Percentiles rank a stretch among this genome's conserved stretches.
Conservation (phyloP, 1,284 basidiomycete species). For the Trichosporon sp. region DNA sequence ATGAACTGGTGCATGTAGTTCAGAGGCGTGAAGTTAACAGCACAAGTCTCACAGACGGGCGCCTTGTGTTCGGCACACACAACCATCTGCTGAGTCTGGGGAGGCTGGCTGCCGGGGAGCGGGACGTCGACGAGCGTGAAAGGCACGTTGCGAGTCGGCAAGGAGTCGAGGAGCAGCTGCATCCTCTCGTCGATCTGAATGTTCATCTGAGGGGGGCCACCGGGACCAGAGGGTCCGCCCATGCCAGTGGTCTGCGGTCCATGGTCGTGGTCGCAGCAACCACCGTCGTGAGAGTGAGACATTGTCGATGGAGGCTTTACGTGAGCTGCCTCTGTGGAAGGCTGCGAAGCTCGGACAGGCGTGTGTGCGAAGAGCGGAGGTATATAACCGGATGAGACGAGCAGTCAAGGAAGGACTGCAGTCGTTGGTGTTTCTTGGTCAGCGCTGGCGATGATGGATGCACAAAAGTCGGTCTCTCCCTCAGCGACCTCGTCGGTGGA, state of each 20-base stretch:
- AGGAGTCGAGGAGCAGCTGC: conserved; percentile 49
- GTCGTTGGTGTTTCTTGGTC: not conserved
- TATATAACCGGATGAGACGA: not conserved
- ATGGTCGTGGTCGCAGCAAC: conserved; percentile 23
- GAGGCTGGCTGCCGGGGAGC: conserved; percentile 42
- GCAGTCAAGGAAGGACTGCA: not conserved
- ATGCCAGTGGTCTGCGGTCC: conserved; percentile 20
- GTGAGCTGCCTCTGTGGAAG: not conserved
- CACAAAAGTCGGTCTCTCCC: not conserved
- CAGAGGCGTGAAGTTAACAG: conserved; percentile 68
- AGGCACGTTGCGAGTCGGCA: conserved; percentile 44
- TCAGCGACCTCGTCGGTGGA: not conserved
- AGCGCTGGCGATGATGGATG: not conserved
- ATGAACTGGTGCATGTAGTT: conserved; percentile 73
- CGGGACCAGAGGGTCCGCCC: conserved; percentile 20
- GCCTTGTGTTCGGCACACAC: conserved; percentile 67
- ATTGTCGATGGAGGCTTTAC: not conserved
- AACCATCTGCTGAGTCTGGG: conserved; percentile 40
- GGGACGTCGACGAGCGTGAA: conserved; percentile 38
- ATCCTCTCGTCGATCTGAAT: conserved; percentile 47
- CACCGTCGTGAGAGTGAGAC: conserved; percentile 31
- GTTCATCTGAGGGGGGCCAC: conserved; percentile 31
- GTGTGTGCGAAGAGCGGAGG: not conserved
- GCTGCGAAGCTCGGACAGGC: not conserved
- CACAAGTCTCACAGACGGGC: conserved; percentile 72